phyloP scores from a whole-genome alignment of 805 yeast genomes.

The Yarrowia hollandica region DNA sequence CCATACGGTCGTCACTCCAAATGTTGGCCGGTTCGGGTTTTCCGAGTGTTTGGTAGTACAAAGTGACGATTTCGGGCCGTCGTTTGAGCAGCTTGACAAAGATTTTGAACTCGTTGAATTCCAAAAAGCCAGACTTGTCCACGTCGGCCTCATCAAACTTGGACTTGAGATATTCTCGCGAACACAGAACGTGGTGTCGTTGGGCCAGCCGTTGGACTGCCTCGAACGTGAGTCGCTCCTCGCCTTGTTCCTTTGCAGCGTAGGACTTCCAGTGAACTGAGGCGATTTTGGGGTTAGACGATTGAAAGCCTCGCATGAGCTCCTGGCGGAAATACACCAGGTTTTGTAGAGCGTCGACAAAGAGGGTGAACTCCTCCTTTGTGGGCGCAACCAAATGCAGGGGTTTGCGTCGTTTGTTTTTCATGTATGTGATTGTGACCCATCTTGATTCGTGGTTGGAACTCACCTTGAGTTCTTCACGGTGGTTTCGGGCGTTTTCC shows the following conservation, averaged over 20 bases:
- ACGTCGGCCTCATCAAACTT: conserved; percentile 58
- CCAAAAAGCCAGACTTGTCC: conserved; percentile 52
- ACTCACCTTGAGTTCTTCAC: conserved; percentile 80
- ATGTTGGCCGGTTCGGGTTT: conserved; percentile 32
- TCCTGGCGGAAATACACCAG: conserved; percentile 60
- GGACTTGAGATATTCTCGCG: conserved; percentile 49
- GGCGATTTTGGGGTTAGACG: conserved; percentile 63
- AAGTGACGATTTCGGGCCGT: conserved; percentile 57
- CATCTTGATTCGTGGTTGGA: conserved; percentile 65
- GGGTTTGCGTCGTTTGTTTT: conserved; percentile 64
- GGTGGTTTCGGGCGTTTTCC: conserved; percentile 74
- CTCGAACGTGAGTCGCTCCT: conserved; percentile 50
- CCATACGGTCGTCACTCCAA: conserved; percentile 28
- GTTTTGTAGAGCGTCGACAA: conserved; percentile 56
- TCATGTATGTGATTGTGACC: conserved; percentile 76
- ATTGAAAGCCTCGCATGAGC: conserved; percentile 60
- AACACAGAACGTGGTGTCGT: conserved; percentile 71
- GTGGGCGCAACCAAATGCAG: conserved; percentile 72
- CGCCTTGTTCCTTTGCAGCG: conserved; percentile 38
- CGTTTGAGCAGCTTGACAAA: conserved; percentile 69
- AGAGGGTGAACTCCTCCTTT: conserved; percentile 52
- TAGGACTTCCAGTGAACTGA: conserved; percentile 62
- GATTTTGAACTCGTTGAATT: conserved; percentile 69
- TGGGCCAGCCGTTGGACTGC: conserved; percentile 67
- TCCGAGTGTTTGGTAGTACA: conserved; percentile 47